Evolutionary conservation across 1,139 yeast species (phyloP).

Genomic region (Yamadazyma jaroonii): DNA sequence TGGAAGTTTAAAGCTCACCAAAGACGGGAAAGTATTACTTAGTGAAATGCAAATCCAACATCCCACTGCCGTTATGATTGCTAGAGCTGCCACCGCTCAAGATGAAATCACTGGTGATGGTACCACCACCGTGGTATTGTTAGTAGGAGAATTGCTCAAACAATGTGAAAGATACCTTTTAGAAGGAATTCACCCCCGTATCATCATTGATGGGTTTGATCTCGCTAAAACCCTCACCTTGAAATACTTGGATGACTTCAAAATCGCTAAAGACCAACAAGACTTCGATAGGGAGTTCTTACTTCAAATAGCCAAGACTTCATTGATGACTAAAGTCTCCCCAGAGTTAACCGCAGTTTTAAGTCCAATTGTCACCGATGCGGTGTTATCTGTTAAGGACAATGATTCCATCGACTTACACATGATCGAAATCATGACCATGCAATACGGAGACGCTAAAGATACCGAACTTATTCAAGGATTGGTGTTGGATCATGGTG

Average conservation of each 20-base stretch:
- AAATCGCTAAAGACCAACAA: conserved; percentile 29
- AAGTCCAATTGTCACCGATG: conserved; percentile 95
- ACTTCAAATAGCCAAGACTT: conserved; percentile 87
- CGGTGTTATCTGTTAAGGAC: conserved; percentile 75
- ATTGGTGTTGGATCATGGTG: conserved; percentile 95
- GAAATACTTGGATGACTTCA: conserved; percentile 63
- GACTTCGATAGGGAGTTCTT: conserved; percentile 79
- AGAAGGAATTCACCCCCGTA: conserved; percentile 96
- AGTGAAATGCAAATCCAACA: conserved; percentile 98
- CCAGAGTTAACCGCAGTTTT: conserved; percentile 73
- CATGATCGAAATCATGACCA: conserved; percentile 97
- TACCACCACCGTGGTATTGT: conserved; percentile 92
- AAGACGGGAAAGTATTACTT: conserved; percentile 92
- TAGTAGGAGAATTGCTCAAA: conserved; percentile 91
- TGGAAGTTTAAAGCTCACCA: conserved; percentile 91
- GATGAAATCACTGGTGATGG: conserved; percentile 99
- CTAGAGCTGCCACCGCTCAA: conserved; percentile 98
- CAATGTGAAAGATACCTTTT: conserved; percentile 91
- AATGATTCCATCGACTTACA: conserved; percentile 69
- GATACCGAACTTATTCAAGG: conserved; percentile 87
- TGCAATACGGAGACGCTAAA: conserved; percentile 88
- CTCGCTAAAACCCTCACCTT: conserved; percentile 76
- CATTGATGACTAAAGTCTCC: conserved; percentile 82
- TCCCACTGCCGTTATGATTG: conserved; percentile 99
- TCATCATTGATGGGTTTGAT: conserved; percentile 93